A percentile compares a stretch with the other conserved stretches of the same genome.
phyloP scores from a whole-genome alignment of 2,329 filamentous ascomycete species.

The Westerdykella ornata region DNA sequence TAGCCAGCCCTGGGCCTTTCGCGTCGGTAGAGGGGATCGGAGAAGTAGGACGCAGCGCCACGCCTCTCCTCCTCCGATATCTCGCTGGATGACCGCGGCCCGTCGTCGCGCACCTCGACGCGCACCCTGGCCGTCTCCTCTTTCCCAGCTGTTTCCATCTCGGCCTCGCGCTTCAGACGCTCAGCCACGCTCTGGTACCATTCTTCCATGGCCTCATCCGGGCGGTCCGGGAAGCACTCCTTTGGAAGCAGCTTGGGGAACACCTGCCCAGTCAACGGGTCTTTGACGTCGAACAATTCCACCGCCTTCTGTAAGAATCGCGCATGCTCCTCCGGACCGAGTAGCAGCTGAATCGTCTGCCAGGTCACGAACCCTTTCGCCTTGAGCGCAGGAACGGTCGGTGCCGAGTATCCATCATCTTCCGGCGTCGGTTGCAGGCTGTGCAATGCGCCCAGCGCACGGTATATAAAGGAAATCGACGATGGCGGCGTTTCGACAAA shows the following conservation, averaged over 20 bases:
- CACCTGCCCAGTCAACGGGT: constrained; percentile 56
- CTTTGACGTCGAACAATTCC: constrained; percentile 64
- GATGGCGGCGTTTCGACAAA: constrained; percentile 69
- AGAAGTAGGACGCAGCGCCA: constrained; percentile 44
- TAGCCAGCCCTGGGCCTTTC: constrained; percentile 40
- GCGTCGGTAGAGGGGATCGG: constrained; percentile 45
- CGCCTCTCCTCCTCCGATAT: constrained; percentile 35
- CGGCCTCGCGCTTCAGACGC: constrained; percentile 59
- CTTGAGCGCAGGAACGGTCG: constrained; percentile 76
- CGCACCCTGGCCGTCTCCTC: constrained; percentile 12
- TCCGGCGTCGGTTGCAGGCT: constrained; percentile 65
- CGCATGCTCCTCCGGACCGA: constrained; percentile 83
- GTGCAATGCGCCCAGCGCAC: constrained; percentile 84
- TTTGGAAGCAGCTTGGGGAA: constrained; percentile 60
- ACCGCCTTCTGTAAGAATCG: constrained; percentile 76
- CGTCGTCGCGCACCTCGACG: constrained; percentile 18
- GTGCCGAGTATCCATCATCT: constrained; percentile 61
- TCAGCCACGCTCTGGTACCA: constrained; percentile 80
- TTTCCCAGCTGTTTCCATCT: constrained; percentile 39
- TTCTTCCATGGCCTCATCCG: constrained; percentile 71
- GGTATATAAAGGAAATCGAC: constrained; percentile 86
- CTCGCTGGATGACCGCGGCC: constrained; percentile 28
- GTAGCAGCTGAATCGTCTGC: constrained; percentile 84
- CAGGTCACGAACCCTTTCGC: constrained; percentile 81
- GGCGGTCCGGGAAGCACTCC: constrained; percentile 60